A percentile compares a stretch with the other conserved stretches of the same genome.
phyloP scores from a whole-genome alignment of 768 basidiomycete species.

The Lactarius deliciosus region DNA sequence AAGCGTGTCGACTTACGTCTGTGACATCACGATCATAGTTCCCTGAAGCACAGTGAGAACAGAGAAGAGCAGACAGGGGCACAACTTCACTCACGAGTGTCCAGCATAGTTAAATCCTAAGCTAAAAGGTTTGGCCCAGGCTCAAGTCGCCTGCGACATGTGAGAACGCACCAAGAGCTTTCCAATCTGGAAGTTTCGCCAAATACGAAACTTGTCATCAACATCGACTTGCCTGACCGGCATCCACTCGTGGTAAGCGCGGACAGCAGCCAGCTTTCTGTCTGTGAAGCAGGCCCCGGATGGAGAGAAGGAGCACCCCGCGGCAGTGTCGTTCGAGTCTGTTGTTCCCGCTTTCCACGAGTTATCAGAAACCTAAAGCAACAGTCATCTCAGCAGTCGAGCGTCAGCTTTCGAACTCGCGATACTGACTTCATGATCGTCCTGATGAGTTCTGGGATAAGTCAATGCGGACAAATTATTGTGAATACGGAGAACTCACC shows the following conservation, averaged over 20 bases:
- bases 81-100: slow-evolving; percentile 47
- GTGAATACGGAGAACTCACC: background rate
- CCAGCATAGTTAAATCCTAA: slow-evolving; percentile 57
- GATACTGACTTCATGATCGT: slow-evolving; percentile 49
- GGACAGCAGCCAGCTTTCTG: slow-evolving; percentile 56
- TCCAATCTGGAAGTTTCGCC: slow-evolving; percentile 64
- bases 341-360: slow-evolving; percentile 57
- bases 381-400: background rate
- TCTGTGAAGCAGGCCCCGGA: slow-evolving; percentile 59
- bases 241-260: slow-evolving; percentile 64
- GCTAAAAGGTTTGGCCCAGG: background rate
- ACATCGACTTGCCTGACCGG: slow-evolving; percentile 58
- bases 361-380: slow-evolving; percentile 50
- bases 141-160: background rate
- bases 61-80: background rate
- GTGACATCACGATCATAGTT: slow-evolving; percentile 60
- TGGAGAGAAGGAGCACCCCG: slow-evolving; percentile 51
- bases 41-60: slow-evolving; percentile 31
- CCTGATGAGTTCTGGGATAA: slow-evolving; percentile 34
- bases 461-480: background rate
- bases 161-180: slow-evolving; percentile 44
- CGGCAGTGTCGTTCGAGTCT: slow-evolving; percentile 52
- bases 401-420: background rate
- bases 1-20: slow-evolving; percentile 41
- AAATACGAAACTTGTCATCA: slow-evolving; percentile 56